phyloP scores from a whole-genome alignment of 208 protist genomes.

The Leptomonas seymouri region DNA sequence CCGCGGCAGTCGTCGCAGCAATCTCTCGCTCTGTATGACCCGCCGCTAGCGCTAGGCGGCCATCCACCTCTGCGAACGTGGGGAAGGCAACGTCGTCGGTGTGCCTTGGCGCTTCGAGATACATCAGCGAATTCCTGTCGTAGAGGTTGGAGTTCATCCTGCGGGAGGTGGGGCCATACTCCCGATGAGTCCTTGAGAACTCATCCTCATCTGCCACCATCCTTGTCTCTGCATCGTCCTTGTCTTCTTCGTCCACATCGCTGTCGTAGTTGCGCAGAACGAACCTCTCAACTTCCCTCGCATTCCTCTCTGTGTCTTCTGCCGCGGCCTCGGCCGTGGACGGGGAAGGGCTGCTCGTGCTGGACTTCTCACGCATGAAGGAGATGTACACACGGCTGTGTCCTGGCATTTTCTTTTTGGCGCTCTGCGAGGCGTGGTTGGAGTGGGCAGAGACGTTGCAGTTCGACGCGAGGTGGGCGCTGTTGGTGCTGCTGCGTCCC shows the following conservation, averaged over 20 bases:
- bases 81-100: background rate
- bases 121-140: conserved; percentile 2
- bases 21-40: background rate
- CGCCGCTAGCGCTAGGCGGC: background rate
- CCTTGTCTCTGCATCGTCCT: background rate
- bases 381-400: conserved; percentile 29
- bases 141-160: background rate
- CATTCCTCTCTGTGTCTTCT: background rate
- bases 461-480: background rate
- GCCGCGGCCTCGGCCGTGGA: no score
- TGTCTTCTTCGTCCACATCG: conserved; percentile 10
- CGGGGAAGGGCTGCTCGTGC: background rate
- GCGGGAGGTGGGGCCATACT: background rate
- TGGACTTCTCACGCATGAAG: conserved; percentile 17
- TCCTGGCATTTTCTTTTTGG: background rate
- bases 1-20: background rate
- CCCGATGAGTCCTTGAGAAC: background rate
- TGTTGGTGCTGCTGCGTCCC: background rate
- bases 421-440: background rate
- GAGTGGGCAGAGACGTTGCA: background rate
- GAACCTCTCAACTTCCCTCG: conserved; percentile 11
- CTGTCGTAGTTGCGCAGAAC: conserved; percentile 23
- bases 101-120: conserved; percentile 1
- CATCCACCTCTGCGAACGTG: conserved; percentile 4
- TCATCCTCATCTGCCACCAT: background rate